Conservation (phyloP, 768 basidiomycete species). For the Phaeolepiota aurea region DNA sequence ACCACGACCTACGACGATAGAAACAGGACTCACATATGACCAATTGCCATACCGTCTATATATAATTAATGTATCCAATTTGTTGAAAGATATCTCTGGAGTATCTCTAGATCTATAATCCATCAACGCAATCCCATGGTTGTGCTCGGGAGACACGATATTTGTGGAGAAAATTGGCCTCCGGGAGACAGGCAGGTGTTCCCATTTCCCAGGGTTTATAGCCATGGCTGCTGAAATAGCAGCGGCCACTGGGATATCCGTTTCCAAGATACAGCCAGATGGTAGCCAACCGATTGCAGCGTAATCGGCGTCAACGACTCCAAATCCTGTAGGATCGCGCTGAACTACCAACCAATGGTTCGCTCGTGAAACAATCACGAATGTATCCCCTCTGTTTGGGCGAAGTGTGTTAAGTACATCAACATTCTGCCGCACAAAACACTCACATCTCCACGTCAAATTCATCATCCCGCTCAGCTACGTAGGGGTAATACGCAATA, state of each 20-base stretch:
- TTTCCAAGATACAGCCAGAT: conserved; percentile 92
- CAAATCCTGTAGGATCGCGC: conserved; percentile 81
- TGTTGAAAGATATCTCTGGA: conserved; percentile 83
- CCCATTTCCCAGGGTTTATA: conserved; percentile 35
- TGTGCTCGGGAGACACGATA: conserved; percentile 96
- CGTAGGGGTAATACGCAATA: conserved; percentile 96
- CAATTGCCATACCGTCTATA: conserved; percentile 99
- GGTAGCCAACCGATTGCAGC: conserved; percentile 95
- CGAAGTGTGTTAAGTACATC: conserved; percentile 5
- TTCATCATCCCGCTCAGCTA: conserved; percentile 97
- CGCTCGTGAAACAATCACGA: conserved; percentile 87
- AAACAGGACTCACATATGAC: conserved; percentile 65
- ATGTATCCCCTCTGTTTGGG: conserved; percentile 80
- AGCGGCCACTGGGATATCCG: conserved; percentile 81
- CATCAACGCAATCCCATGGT: conserved; percentile 94
- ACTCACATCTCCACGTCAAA: conserved; percentile 95
- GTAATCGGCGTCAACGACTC: conserved; percentile 67
- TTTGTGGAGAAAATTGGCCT: conserved; percentile 83
- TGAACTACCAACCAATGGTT: conserved; percentile 99
- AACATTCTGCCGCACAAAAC: conserved; percentile 5
- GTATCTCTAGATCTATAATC: conserved; percentile 92
- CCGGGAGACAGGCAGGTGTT: conserved; percentile 35
- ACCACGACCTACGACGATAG: conserved; percentile 4
- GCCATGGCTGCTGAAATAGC: conserved; percentile 82
- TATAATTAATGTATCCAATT: conserved; percentile 84